Evolutionary conservation across 495 filamentous ascomycete genomes (phyloP), one percentile per base, ranked within the genome.

Genomic region (Neohortaea acidophila): DNA sequence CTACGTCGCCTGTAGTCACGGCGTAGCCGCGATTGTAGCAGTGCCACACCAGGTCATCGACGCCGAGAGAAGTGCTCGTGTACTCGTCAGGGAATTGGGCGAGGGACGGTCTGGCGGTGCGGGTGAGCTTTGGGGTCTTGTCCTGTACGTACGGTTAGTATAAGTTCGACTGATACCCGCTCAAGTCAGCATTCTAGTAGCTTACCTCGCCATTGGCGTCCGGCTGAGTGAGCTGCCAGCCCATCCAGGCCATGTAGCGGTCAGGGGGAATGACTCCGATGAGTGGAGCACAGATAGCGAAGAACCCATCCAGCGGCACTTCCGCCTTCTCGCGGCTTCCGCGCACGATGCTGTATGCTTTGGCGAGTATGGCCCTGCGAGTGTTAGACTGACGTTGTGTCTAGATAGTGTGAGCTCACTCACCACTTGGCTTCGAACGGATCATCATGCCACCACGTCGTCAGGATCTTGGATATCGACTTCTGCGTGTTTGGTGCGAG

Each of bases 351-450:
- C 42, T 39, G 36, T 39, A 45, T 15, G 42, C 42, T 20, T 45
- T 39, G 36, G 42, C 42, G 21, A 45, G 35, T 14, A 39, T 33
- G n/a, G 36, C 22, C 42, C 36, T n/a, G n/a, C n/a, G n/a, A n/a
- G n/a, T n/a, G n/a, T n/a, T n/a, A n/a, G n/a, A n/a, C n/a, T 36
- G 19, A 27, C 24, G n/a, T n/a, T n/a, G n/a, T n/a, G n/a, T n/a
- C n/a, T n/a, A n/a, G 9, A 33, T 33, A 8, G 31, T 8, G 17
- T 33, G 9, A 33, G 31, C 14, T 9, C 8, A 33, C 10, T 12
- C 17, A 33, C 31, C 39, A 42, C 33, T 42, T 36, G n/a, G n/a
- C n/a, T n/a, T n/a, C n/a, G n/a, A n/a, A n/a, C n/a, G n/a, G 18
- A 24, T 40, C 36, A 1, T 27, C 20, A 22, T 24, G 36, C 43